These are phyloP conservation scores for Saprolegnia diclina DNA, from an alignment of 352 stramenopile species.

Conservation along the genomic window DNA sequence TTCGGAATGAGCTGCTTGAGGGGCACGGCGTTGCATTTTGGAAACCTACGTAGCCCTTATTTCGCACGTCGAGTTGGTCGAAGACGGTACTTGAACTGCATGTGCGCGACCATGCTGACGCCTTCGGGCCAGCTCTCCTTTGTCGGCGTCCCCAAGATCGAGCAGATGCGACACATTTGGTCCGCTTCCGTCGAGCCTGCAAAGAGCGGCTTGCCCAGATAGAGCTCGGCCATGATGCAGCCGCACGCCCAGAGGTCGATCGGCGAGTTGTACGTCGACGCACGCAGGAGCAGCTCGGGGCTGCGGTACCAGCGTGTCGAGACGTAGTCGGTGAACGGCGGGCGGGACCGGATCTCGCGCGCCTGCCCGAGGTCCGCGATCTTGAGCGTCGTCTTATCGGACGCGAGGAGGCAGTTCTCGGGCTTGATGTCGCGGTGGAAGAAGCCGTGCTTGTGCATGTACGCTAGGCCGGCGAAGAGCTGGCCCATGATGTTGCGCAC, in stretches of 20 bases:
- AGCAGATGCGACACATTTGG: constrained; percentile 94
- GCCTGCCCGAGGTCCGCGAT: constrained; percentile 68
- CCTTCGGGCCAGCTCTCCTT: constrained; percentile 89
- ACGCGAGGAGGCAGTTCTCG: constrained; percentile 59
- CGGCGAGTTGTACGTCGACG: constrained; percentile 66
- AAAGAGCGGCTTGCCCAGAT: constrained; percentile 61
- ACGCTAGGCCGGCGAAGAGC: constrained; percentile 62
- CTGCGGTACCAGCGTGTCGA: constrained; percentile 75
- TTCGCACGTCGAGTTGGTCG: not conserved
- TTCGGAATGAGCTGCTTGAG: constrained; percentile 66
- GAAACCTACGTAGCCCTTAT: constrained; percentile 46
- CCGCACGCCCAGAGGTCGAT: constrained; percentile 81
- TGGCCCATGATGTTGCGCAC: constrained; percentile 75
- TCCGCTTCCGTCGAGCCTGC: constrained; percentile 90
- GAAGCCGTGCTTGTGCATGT: constrained; percentile 82
- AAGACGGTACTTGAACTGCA: constrained; percentile 70
- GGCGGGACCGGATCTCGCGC: constrained; percentile 61
- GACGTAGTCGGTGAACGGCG: constrained; percentile 71
- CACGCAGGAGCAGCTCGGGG: constrained; percentile 58
- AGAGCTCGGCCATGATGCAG: constrained; percentile 79
- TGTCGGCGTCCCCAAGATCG: constrained; percentile 86
- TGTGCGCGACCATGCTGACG: constrained; percentile 73
- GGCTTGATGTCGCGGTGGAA: constrained; percentile 82
- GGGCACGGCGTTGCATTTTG: constrained; percentile 70
- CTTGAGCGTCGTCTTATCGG: constrained; percentile 52